Percentiles rank a stretch among this genome's conserved stretches.
Conservation (phyloP, 2,329 filamentous ascomycete species). For the Colletotrichum lupini region DNA sequence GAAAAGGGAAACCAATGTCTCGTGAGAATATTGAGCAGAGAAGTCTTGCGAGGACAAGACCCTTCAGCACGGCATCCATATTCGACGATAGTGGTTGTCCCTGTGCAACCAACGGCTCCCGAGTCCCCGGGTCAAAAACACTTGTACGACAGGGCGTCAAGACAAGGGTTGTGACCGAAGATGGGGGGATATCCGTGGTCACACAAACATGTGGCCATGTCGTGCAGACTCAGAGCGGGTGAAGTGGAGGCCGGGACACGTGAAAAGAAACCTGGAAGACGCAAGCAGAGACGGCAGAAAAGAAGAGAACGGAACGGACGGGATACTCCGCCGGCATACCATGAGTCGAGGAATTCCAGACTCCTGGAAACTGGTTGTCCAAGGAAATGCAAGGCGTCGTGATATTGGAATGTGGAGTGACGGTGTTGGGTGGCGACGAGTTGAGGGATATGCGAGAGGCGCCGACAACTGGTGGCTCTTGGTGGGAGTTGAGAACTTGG, state of each 20-base stretch:
- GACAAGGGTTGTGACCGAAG: neutral
- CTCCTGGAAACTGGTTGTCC: neutral
- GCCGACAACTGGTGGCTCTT: neutral
- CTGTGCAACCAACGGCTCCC: neutral
- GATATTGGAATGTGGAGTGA: slow-evolving; percentile 10
- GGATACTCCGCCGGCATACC: neutral
- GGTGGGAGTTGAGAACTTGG: neutral
- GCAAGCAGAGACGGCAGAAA: neutral
- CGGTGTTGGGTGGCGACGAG: neutral
- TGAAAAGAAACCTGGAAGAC: neutral
- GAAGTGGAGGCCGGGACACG: neutral
- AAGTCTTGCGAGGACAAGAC: neutral
- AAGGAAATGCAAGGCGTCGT: neutral
- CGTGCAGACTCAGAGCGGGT: neutral
- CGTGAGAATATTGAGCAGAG: neutral
- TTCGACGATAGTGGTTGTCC: neutral
- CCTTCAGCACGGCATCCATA: neutral
- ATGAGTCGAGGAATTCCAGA: neutral
- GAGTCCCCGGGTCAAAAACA: neutral
- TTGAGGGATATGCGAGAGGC: neutral
- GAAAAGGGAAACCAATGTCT: neutral
- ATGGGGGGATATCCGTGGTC: neutral
- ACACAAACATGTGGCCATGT: neutral
- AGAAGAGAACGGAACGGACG: neutral
- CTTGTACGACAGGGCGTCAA: neutral